phyloP scores from a whole-genome alignment of 1,139 yeast genomes.

The Hyphopichia burtonii region DNA sequence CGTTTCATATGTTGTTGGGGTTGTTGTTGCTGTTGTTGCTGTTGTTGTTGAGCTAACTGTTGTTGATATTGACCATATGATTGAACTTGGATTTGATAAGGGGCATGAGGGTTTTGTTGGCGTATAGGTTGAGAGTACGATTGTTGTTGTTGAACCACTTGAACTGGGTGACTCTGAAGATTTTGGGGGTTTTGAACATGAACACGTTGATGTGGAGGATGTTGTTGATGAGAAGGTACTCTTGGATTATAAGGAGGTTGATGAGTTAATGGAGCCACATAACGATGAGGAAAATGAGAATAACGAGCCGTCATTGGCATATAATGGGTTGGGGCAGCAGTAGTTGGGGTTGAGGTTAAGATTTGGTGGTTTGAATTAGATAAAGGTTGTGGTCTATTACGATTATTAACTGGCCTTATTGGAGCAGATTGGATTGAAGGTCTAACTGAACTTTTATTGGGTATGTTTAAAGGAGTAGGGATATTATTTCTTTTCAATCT shows the following conservation, averaged over 20 bases:
- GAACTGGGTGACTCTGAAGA: slow-evolving; percentile 2
- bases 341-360: not conserved
- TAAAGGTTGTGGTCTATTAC: not conserved
- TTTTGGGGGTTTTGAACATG: not conserved
- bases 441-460: slow-evolving; percentile 10
- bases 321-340: not conserved
- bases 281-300: slow-evolving; percentile 2
- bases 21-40: not conserved
- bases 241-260: not conserved
- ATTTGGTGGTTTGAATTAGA: not conserved
- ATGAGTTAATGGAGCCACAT: not conserved
- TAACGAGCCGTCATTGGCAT: slow-evolving; percentile 1
- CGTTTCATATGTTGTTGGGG: not conserved
- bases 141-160: slow-evolving; percentile 1
- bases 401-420: slow-evolving; percentile 18
- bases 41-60: slow-evolving; percentile 3
- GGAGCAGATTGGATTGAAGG: slow-evolving; percentile 50
- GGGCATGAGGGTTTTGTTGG: slow-evolving; percentile 1
- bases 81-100: slow-evolving; percentile 10
- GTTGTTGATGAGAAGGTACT: not conserved
- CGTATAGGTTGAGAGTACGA: not conserved
- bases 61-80: slow-evolving; percentile 8
- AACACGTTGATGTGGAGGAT: slow-evolving; percentile 4
- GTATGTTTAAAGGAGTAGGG: slow-evolving; percentile 43
- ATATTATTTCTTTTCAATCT: slow-evolving; percentile 44